Conservation (phyloP, 805 yeast species). For the Ogataea nonfermentans region DNA sequence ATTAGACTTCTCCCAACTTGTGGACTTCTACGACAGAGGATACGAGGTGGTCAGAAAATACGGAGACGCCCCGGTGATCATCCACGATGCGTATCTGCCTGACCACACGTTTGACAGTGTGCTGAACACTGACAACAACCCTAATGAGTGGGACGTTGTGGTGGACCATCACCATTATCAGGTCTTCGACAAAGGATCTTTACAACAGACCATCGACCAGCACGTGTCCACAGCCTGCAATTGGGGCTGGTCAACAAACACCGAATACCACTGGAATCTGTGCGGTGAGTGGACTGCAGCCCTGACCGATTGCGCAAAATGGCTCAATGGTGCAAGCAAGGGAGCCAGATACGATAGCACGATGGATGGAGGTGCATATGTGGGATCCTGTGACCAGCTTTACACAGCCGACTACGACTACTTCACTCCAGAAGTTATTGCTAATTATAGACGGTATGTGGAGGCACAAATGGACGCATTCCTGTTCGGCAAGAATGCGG, state of each 20-base stretch:
- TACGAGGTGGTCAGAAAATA: conserved; percentile 60
- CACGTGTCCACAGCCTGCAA: conserved; percentile 60
- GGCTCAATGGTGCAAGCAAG: conserved; percentile 84
- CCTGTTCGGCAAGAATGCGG: conserved; percentile 49
- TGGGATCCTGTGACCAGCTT: conserved; percentile 63
- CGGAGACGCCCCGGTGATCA: conserved; percentile 43
- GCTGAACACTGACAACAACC: conserved; percentile 38
- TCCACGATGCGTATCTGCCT: conserved; percentile 78
- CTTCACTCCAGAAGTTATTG: conserved; percentile 61
- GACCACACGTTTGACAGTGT: conserved; percentile 62
- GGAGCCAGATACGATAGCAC: conserved; percentile 81
- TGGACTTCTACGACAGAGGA: conserved; percentile 59
- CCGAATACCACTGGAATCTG: conserved; percentile 69
- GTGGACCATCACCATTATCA: conserved; percentile 92
- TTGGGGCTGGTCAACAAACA: conserved; percentile 36
- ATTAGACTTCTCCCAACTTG: conserved; percentile 56
- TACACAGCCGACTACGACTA: conserved; percentile 39
- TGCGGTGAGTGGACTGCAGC: conserved; percentile 94
- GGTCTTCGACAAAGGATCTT: conserved; percentile 67
- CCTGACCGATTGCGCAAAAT: conserved; percentile 82
- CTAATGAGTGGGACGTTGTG: conserved; percentile 54
- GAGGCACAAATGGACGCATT: conserved; percentile 92
- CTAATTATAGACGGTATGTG: conserved; percentile 62
- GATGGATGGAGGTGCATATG: conserved; percentile 36
- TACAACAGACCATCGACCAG: conserved; percentile 55